These are phyloP conservation scores for Pichia cactophila DNA, from an alignment of 1,139 yeast genomes.

Conservation along the genomic window DNA sequence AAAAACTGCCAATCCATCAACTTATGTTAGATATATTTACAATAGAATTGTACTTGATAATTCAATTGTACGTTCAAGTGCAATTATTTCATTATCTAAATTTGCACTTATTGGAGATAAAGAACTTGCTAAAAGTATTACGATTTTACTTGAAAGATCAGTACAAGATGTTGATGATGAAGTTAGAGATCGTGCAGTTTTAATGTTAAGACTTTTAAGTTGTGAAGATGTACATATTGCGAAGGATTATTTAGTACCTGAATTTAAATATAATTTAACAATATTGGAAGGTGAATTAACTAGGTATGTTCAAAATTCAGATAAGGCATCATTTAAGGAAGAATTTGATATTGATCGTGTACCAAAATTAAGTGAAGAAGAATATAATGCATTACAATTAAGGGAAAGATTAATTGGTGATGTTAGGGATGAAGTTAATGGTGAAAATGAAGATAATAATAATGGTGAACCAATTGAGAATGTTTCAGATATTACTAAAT, in stretches of 20 bases:
- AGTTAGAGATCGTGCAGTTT: constrained; percentile 95
- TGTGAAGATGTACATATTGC: constrained; percentile 39
- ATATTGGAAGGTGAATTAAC: constrained; percentile 73
- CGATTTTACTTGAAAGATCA: constrained; percentile 72
- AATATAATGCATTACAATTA: constrained; percentile 53
- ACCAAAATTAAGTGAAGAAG: constrained; percentile 56
- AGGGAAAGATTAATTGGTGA: constrained; percentile 30
- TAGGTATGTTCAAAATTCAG: constrained; percentile 52
- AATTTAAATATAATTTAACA: constrained; percentile 62
- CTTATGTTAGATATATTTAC: constrained; percentile 91
- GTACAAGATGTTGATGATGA: constrained; percentile 90
- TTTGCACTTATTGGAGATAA: constrained; percentile 75
- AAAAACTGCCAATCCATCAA: constrained; percentile 72
- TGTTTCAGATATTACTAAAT: constrained; percentile 33
- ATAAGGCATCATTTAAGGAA: constrained; percentile 47
- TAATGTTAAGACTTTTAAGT: constrained; percentile 61
- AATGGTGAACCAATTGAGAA: constrained; percentile 4
- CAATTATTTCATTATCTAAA: constrained; percentile 86
- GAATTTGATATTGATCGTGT: constrained; percentile 69
- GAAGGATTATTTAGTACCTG: constrained; percentile 53
- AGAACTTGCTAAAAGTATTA: constrained; percentile 61
- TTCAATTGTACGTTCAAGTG: constrained; percentile 91
- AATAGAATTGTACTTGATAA: constrained; percentile 94
- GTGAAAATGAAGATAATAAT: background rate
- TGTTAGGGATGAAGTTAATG: constrained; percentile 17